A percentile compares a stretch with the other conserved stretches of the same genome.
Conservation (phyloP, 2,329 filamentous ascomycete genomes). For the Plenodomus biglobosus region DNA sequence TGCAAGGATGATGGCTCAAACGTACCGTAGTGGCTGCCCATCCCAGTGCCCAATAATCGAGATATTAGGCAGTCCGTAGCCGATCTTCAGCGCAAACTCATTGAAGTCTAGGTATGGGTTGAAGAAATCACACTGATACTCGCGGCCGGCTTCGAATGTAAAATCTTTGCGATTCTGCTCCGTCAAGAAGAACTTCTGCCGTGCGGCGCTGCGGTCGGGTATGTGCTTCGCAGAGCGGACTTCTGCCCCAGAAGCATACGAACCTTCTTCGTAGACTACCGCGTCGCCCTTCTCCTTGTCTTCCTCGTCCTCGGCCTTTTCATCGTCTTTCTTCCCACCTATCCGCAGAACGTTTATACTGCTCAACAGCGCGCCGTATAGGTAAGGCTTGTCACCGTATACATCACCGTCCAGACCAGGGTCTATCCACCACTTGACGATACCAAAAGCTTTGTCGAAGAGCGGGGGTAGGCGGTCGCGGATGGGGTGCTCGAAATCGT, state of each 20-base stretch:
- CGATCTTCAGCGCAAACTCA: constrained; percentile 64
- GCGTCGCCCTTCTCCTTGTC: constrained; percentile 56
- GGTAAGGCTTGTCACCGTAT: constrained; percentile 79
- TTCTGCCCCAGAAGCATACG: constrained; percentile 48
- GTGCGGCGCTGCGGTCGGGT: constrained; percentile 46
- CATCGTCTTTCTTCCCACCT: constrained; percentile 48
- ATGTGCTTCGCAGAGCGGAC: constrained; percentile 44
- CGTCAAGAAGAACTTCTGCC: constrained; percentile 64
- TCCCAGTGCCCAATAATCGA: constrained; percentile 80
- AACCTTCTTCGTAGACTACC: constrained; percentile 58
- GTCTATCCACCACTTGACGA: constrained; percentile 89
- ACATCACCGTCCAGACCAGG: constrained; percentile 88
- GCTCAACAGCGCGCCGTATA: constrained; percentile 80
- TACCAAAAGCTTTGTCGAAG: constrained; percentile 78
- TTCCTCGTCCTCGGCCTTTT: constrained; percentile 36
- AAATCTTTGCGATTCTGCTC: constrained; percentile 59
- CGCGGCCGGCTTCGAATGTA: constrained; percentile 62
- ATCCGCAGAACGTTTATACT: constrained; percentile 77
- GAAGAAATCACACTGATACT: constrained; percentile 74
- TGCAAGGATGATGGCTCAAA: not conserved
- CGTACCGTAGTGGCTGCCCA: constrained; percentile 71
- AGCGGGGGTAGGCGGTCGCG: constrained; percentile 82
- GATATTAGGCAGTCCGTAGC: constrained; percentile 65
- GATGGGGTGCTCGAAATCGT: constrained; percentile 92
- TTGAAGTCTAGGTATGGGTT: constrained; percentile 92